phyloP scores from a whole-genome alignment of 768 basidiomycete species.

The Auriscalpium microsporum region DNA sequence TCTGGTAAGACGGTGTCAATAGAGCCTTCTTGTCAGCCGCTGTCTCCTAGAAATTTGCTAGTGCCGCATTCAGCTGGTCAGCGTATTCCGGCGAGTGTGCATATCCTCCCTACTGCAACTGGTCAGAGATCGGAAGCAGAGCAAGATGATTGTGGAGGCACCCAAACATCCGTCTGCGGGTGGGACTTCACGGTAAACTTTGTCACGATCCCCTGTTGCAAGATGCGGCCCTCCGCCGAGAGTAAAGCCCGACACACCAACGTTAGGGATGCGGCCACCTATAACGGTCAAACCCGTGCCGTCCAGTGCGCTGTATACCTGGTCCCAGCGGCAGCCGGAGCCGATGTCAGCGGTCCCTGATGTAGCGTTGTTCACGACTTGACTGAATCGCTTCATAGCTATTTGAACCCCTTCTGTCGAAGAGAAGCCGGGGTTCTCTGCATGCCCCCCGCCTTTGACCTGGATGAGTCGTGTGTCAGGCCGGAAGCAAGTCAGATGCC shows the following conservation, averaged over 20 bases:
- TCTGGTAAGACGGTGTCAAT: neutral
- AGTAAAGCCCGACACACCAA: constrained; percentile 19
- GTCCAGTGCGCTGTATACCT: constrained; percentile 16
- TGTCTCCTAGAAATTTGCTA: neutral
- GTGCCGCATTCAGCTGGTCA: neutral
- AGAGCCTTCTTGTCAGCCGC: neutral
- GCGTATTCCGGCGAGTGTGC: neutral
- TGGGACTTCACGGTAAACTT: constrained; percentile 6
- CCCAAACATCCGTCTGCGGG: constrained; percentile 7
- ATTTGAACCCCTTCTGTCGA: constrained; percentile 22
- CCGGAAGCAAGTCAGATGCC: neutral
- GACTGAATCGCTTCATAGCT: constrained; percentile 16
- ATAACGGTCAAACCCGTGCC: constrained; percentile 15
- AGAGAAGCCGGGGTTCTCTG: constrained; percentile 17
- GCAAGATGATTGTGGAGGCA: neutral
- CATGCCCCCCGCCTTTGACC: constrained; percentile 21
- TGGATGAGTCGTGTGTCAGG: neutral
- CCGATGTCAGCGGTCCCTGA: constrained; percentile 11
- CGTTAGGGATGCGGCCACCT: constrained; percentile 17
- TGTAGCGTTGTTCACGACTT: neutral
- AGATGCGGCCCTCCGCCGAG: constrained; percentile 16
- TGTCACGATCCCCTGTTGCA: constrained; percentile 4
- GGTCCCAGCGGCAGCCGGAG: constrained; percentile 21
- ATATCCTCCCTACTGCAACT: neutral
- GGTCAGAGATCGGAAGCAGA: neutral